Conservation (phyloP, 306 rosid species). For the Oemleria cerasiformis region DNA sequence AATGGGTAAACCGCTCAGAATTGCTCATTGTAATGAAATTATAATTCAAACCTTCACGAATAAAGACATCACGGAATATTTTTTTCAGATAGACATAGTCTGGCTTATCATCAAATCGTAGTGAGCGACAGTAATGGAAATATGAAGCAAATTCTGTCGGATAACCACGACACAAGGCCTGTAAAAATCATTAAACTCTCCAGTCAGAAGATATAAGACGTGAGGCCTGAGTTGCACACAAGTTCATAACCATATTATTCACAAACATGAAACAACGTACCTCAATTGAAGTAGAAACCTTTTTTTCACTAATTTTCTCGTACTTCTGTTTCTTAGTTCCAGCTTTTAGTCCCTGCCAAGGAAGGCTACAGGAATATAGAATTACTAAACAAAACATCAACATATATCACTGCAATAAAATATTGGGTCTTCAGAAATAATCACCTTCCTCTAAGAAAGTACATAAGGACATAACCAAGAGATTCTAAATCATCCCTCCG, state of each 20-base stretch:
- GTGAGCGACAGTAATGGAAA: constrained; percentile 93
- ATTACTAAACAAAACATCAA: constrained; percentile 24
- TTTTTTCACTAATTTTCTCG: constrained; percentile 89
- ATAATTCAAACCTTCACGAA: constrained; percentile 73
- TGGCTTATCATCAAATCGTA: constrained; percentile 92
- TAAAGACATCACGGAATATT: constrained; percentile 92
- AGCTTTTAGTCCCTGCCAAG: constrained; percentile 99
- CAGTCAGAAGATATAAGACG: constrained; percentile 10
- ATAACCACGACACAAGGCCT: constrained; percentile 92
- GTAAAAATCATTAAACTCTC: constrained; percentile 36
- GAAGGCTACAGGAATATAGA: constrained; percentile 57
- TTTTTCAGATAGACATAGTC: constrained; percentile 95
- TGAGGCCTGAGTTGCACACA: constrained; percentile 1
- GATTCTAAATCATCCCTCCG: constrained; percentile 98
- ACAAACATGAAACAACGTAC: constrained; percentile 40
- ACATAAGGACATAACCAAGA: constrained; percentile 94
- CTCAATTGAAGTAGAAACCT: constrained; percentile 91
- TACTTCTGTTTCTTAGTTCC: constrained; percentile 96
- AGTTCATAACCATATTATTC: background rate
- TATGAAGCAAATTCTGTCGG: constrained; percentile 97
- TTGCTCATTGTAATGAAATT: constrained; percentile 1
- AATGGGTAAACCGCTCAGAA: background rate
- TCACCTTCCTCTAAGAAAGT: constrained; percentile 94
- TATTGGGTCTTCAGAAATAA: constrained; percentile 26
- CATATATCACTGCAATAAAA: constrained; percentile 19